A percentile compares a stretch with the other conserved stretches of the same genome.
Conservation (phyloP, 768 basidiomycete species). For the Hygrocybe coccinea region DNA sequence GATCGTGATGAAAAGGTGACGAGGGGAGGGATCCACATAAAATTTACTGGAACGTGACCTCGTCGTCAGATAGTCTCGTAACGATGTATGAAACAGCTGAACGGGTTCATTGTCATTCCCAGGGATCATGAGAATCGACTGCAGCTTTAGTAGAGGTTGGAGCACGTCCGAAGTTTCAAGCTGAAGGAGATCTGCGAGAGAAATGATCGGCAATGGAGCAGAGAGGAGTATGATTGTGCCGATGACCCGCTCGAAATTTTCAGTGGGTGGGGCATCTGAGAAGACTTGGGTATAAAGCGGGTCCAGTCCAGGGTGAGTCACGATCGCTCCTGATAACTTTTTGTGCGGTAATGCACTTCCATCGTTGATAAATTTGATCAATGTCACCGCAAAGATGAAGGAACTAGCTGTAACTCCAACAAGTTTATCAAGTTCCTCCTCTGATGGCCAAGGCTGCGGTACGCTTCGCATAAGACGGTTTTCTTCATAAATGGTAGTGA, state of each 20-base stretch:
- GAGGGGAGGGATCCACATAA: constrained; percentile 20
- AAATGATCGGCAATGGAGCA: background rate
- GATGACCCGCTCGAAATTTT: background rate
- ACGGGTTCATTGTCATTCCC: constrained; percentile 19
- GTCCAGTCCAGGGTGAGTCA: constrained; percentile 1
- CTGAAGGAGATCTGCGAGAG: constrained; percentile 5
- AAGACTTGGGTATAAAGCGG: constrained; percentile 6
- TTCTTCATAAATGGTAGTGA: background rate
- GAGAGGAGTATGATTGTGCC: constrained; percentile 5
- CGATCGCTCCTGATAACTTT: constrained; percentile 1
- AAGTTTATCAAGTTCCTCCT: background rate
- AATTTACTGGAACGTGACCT: constrained; percentile 24
- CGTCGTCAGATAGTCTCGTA: constrained; percentile 32
- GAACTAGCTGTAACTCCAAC: background rate
- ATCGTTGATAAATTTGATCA: constrained; percentile 4
- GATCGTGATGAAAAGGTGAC: background rate
- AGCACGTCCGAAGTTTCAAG: constrained; percentile 4
- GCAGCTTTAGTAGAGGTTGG: constrained; percentile 2
- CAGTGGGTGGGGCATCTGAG: background rate
- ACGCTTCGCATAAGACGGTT: background rate
- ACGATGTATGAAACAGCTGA: constrained; percentile 29
- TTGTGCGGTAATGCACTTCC: constrained; percentile 7
- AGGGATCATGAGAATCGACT: constrained; percentile 11
- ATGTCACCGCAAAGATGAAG: background rate
- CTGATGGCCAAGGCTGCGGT: background rate